Base-by-base conservation (phyloP, 768 basidiomycete species). In the Sporobolomyces phaffii region DNA sequence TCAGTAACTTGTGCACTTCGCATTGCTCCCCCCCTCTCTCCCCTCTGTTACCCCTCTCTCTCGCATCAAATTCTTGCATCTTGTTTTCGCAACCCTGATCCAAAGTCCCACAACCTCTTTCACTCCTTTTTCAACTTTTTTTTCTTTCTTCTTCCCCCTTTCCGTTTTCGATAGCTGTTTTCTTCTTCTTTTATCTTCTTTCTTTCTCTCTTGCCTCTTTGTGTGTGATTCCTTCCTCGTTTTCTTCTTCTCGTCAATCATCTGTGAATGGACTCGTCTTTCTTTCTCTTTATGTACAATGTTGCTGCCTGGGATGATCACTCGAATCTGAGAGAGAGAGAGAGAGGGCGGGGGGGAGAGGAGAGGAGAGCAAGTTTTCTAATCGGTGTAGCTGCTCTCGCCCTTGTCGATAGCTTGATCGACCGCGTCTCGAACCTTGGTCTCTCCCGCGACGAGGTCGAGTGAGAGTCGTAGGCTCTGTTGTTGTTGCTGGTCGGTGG, bases 361-460 rank as follows among this genome's bases (percentile, higher is more conserved):
- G n/a, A n/a, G n/a, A n/a, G n/a, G n/a, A n/a, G n/a, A n/a, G n/a
- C n/a, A n/a, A n/a, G n/a, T n/a, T n/a, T n/a, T n/a, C 43, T 45
- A 51, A 22, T 52, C 58, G 8, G 57, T 45, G 36, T 62, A 82
- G 62, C 82, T 81, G 0, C 80, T 81, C 64, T 80, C 81, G 1
- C 82, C 80, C 62, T 80, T 80, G 73, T 81, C 79, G 64, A 85
- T 81, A 41, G 81, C 81, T 14, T 79, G 78, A 58, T 83, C 80
- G 53, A 87, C 72, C 7, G 80, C 83, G 63, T 81, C 77, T 50
- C 80, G 77, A 44, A 86, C 78, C 0, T 79, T 76, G 0, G 77
- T 79, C 3, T 82, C 79, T 0, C 85, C 85, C 31, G 84, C 82
- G 50, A 83, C 79, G n/a, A 87, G 71, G 73, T 87, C 85, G 56